Percentiles rank a stretch among this genome's conserved stretches.
phyloP scores from a whole-genome alignment of 495 filamentous ascomycete genomes.

The Barbatosphaeria neglecta region DNA sequence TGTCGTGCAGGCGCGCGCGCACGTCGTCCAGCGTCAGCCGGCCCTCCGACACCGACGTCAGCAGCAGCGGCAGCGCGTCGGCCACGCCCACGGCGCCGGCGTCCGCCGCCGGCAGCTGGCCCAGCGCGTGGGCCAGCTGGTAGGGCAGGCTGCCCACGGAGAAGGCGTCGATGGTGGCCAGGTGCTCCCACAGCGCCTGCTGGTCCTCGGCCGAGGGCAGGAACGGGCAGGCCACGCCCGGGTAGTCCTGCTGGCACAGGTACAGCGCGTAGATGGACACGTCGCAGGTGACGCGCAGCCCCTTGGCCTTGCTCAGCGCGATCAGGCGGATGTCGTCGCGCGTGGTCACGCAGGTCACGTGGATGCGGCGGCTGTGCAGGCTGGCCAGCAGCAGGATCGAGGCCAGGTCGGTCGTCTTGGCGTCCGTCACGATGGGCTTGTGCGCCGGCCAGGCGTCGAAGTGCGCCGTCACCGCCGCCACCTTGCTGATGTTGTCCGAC shows the following conservation, averaged over 20 bases:
- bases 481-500: constrained; percentile 78
- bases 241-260: constrained; percentile 62
- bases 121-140: constrained; percentile 53
- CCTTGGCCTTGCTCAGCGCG: constrained; percentile 70
- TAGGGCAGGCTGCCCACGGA: constrained; percentile 74
- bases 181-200: constrained; percentile 66
- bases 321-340: constrained; percentile 77
- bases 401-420: constrained; percentile 71
- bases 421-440: constrained; percentile 80
- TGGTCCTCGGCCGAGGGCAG: constrained; percentile 64
- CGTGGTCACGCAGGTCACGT: constrained; percentile 71
- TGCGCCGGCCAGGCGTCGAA: constrained; percentile 70
- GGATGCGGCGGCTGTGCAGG: constrained; percentile 72
- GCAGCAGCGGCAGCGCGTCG: constrained; percentile 64
- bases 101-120: constrained; percentile 33
- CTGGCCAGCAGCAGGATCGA: constrained; percentile 71
- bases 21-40: constrained; percentile 65
- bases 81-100: constrained; percentile 57
- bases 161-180: constrained; percentile 71
- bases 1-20: constrained; percentile 59
- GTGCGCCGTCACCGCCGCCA: constrained; percentile 69
- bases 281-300: constrained; percentile 75
- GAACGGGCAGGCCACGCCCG: constrained; percentile 51
- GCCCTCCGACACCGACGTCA: constrained; percentile 69
- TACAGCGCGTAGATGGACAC: constrained; percentile 75